A percentile compares a stretch with the other conserved stretches of the same genome.
phyloP scores from a whole-genome alignment of 140 eudicot species.

The Cichorium intybus region DNA sequence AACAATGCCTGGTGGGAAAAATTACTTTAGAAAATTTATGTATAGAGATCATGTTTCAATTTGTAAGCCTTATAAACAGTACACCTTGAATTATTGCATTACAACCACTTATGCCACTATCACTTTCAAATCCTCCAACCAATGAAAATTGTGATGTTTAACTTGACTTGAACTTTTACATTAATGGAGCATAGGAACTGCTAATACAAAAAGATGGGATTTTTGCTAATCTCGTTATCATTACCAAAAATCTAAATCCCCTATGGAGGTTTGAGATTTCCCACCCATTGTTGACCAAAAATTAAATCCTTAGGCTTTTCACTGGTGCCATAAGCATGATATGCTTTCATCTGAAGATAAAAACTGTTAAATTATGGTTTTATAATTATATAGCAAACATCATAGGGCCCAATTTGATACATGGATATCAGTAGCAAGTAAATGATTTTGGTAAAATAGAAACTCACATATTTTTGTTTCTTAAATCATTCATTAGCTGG shows the following conservation, averaged over 20 bases:
- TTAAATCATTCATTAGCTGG: conserved; percentile 93
- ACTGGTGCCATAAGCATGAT: conserved; percentile 73
- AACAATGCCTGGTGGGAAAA: no score
- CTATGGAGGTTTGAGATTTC: conserved; percentile 76
- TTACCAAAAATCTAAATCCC: conserved; percentile 10
- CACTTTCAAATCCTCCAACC: conserved; percentile 20
- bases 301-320: conserved; percentile 93
- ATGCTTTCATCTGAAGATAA: conserved; percentile 68
- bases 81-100: conserved; percentile 70
- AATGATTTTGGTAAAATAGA: not conserved
- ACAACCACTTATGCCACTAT: conserved; percentile 29
- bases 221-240: not conserved
- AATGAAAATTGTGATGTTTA: conserved; percentile 6
- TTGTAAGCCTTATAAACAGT: conserved; percentile 74
- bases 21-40: conserved; percentile 67
- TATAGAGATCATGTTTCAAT: conserved; percentile 65
- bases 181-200: not conserved
- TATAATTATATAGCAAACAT: not conserved
- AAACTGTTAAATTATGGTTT: not conserved
- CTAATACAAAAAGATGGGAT: conserved; percentile 4
- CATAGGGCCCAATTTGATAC: not conserved
- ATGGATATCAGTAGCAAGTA: not conserved
- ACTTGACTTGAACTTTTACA: conserved; percentile 9
- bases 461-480: conserved; percentile 66
- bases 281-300: conserved; percentile 84